A percentile compares a stretch with the other conserved stretches of the same genome.
These are phyloP conservation scores for Monosporascus ibericus DNA, from an alignment of 2,329 filamentous ascomycete species.

Conservation along the genomic window DNA sequence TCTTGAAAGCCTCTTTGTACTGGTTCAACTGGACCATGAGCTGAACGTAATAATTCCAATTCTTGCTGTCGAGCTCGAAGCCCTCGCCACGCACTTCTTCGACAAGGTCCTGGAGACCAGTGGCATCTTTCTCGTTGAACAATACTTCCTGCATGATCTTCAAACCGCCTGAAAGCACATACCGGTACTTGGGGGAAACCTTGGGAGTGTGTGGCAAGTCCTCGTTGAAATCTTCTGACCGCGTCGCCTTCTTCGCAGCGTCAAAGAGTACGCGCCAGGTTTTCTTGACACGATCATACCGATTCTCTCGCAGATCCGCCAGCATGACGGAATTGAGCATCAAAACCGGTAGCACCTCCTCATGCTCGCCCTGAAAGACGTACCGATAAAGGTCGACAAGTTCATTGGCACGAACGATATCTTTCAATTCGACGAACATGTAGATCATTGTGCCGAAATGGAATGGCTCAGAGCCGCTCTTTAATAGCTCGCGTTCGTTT, in stretches of 20 bases:
- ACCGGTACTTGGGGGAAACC: constrained; percentile 44
- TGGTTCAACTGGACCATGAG: constrained; percentile 55
- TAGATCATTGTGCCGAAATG: constrained; percentile 36
- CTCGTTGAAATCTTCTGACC: constrained; percentile 21
- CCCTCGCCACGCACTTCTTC: constrained; percentile 55
- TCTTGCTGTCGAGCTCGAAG: constrained; percentile 67
- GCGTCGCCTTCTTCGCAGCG: constrained; percentile 40
- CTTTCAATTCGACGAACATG: constrained; percentile 34
- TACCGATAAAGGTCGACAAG: constrained; percentile 50
- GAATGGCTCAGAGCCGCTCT: constrained; percentile 13
- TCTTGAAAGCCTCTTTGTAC: constrained; percentile 60
- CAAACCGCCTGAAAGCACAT: constrained; percentile 45
- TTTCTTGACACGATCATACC: constrained; percentile 54
- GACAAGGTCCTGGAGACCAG: constrained; percentile 45
- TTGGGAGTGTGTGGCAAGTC: constrained; percentile 28
- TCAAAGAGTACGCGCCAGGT: constrained; percentile 61
- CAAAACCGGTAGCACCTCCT: constrained; percentile 40
- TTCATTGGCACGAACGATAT: constrained; percentile 49
- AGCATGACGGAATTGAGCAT: constrained; percentile 64
- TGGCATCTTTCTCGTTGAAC: constrained; percentile 32
- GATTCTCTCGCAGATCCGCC: constrained; percentile 50
- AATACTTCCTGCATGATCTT: constrained; percentile 43
- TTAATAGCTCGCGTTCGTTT: constrained; percentile 9
- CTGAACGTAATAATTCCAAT: constrained; percentile 76
- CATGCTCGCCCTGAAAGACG: constrained; percentile 29